phyloP scores from a whole-genome alignment of 805 yeast genomes.

The Saccharomycopsis babjevae region DNA sequence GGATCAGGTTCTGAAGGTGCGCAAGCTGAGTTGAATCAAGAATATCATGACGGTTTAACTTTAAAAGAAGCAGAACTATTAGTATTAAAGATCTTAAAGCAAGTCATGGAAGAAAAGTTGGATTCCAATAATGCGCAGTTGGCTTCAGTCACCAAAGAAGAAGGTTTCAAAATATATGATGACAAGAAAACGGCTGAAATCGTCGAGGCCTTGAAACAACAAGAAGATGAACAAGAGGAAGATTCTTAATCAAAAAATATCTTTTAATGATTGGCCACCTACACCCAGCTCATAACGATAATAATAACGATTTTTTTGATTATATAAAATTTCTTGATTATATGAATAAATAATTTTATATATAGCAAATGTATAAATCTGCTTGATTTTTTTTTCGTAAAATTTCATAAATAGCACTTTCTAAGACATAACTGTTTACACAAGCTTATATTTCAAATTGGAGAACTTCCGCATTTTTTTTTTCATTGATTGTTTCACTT shows the following conservation, averaged over 20 bases:
- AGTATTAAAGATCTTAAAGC: conserved; percentile 81
- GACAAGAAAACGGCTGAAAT: conserved; percentile 77
- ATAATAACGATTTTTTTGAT: background rate
- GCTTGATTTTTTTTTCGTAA: too few species aligned
- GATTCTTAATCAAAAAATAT: background rate
- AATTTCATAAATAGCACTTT: too few species aligned
- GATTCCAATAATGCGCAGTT: conserved; percentile 93
- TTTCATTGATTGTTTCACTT: background rate
- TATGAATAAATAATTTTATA: too few species aligned
- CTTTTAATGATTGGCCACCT: background rate
- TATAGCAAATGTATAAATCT: too few species aligned
- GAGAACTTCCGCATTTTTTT: background rate
- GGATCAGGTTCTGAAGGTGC: conserved; percentile 99
- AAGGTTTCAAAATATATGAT: conserved; percentile 76
- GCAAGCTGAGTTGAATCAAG: conserved; percentile 93
- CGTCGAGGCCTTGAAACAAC: conserved; percentile 67
- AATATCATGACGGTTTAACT: conserved; percentile 87
- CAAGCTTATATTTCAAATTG: too few species aligned
- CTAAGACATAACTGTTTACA: too few species aligned
- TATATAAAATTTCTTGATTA: too few species aligned
- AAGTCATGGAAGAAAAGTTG: conserved; percentile 98
- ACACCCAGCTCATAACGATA: background rate
- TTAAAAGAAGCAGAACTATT: conserved; percentile 86
- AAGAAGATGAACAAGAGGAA: conserved; percentile 38
- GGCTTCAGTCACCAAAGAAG: conserved; percentile 79